Conservation (phyloP, 2,329 filamentous ascomycete species). For the Trichophyton simii region DNA sequence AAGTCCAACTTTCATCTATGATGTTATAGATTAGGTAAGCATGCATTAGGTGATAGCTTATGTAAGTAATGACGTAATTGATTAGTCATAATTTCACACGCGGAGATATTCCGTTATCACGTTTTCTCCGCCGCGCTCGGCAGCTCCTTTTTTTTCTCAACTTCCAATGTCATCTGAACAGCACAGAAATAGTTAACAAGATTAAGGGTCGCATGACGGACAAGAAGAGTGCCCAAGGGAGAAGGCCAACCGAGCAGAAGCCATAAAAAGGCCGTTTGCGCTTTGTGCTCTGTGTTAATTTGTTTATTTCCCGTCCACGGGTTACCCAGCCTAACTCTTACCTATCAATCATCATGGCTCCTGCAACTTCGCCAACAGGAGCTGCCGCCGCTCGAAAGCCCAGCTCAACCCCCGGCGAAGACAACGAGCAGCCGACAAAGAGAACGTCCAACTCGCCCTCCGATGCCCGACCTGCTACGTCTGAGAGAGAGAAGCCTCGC, state of each 20-base stretch:
- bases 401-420: background rate
- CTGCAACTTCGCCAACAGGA: background rate
- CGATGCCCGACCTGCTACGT: background rate
- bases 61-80: background rate
- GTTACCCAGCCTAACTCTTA: background rate
- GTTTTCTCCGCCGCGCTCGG: background rate
- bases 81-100: background rate
- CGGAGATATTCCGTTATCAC: background rate
- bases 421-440: background rate
- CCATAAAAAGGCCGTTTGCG: background rate
- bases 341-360: background rate
- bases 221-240: background rate
- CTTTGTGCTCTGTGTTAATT: background rate
- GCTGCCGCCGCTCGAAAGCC: background rate
- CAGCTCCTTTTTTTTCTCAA: background rate
- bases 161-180: no score
- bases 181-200: background rate
- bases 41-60: background rate
- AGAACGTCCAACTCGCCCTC: constrained; percentile 7
- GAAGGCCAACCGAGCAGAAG: background rate
- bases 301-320: background rate
- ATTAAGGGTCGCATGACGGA: background rate
- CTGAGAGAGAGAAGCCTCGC: constrained; percentile 13
- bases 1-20: background rate
- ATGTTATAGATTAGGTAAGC: background rate